Evolutionary conservation across 176 grass and related monocot species (phyloP).

Genomic region (Avena sativa): DNA sequence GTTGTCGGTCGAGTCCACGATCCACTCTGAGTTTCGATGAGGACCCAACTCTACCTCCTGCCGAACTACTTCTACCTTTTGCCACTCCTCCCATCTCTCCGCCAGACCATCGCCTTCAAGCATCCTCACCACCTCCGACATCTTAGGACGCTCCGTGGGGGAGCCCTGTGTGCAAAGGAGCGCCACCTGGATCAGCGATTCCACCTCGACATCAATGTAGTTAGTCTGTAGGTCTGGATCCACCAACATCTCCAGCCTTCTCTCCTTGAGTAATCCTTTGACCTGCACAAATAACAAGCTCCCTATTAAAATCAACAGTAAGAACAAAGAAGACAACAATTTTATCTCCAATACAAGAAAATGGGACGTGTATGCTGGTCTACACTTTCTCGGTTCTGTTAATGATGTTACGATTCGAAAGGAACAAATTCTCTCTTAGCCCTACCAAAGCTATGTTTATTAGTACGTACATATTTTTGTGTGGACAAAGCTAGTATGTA

Average conservation of each 20-base stretch:
- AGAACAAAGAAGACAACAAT: conserved; percentile 2
- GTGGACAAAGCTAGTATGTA: neutral
- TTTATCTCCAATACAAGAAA: neutral
- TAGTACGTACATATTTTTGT: neutral
- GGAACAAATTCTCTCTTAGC: neutral
- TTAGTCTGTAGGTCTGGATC: conserved; percentile 76
- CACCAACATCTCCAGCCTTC: conserved; percentile 69
- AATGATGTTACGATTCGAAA: conserved; percentile 16
- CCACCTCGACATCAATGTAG: conserved; percentile 80
- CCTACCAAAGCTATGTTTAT: neutral
- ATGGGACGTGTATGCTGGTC: neutral
- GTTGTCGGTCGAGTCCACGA: conserved; percentile 76
- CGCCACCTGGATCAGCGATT: conserved; percentile 82
- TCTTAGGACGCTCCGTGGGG: conserved; percentile 80
- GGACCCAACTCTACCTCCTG: conserved; percentile 71
- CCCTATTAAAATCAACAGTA: neutral
- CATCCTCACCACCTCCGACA: conserved; percentile 93
- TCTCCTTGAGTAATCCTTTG: conserved; percentile 89
- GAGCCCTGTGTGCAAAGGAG: conserved; percentile 87
- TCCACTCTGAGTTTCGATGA: conserved; percentile 68
- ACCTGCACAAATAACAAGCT: conserved; percentile 59
- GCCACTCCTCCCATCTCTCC: conserved; percentile 92
- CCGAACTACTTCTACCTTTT: conserved; percentile 75
- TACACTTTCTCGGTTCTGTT: conserved; percentile 6
- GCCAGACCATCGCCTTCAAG: conserved; percentile 84